Conservation (phyloP, 2,329 filamentous ascomycete genomes). For the Alternaria arbusti region DNA sequence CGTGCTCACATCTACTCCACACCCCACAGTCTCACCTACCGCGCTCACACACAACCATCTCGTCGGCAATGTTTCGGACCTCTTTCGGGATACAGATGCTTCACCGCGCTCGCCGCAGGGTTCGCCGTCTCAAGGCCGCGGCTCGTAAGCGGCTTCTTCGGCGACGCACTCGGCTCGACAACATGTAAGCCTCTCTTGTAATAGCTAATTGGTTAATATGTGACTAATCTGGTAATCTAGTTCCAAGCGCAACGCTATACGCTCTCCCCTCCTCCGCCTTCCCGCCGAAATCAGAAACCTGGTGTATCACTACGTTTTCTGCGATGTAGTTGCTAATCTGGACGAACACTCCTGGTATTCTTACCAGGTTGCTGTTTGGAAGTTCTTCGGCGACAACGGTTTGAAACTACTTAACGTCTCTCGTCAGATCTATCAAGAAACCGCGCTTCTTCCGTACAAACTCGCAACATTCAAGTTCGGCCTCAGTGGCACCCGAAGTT, state of each 20-base stretch:
- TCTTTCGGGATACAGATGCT: neutral
- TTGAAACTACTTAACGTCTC: slow-evolving; percentile 1
- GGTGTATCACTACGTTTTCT: slow-evolving; percentile 7
- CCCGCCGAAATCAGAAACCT: slow-evolving; percentile 6
- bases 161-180: neutral
- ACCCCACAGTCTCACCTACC: too few relatives aligned
- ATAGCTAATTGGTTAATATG: too few relatives aligned
- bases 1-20: neutral
- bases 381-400: too few relatives aligned
- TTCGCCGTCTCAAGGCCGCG: neutral
- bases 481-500: too few relatives aligned
- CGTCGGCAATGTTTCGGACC: neutral
- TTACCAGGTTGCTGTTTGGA: too few relatives aligned
- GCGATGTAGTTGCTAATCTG: neutral
- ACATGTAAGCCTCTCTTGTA: neutral
- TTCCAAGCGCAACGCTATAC: too few relatives aligned
- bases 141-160: neutral
- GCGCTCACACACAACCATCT: too few relatives aligned
- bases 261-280: neutral
- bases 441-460: slow-evolving; percentile 3
- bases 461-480: neutral
- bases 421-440: slow-evolving; percentile 17
- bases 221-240: too few relatives aligned
- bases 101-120: neutral
- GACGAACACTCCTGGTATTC: too few relatives aligned